Conservation (phyloP, 2,329 filamentous ascomycete species). For the Calonectria leucothoes region DNA sequence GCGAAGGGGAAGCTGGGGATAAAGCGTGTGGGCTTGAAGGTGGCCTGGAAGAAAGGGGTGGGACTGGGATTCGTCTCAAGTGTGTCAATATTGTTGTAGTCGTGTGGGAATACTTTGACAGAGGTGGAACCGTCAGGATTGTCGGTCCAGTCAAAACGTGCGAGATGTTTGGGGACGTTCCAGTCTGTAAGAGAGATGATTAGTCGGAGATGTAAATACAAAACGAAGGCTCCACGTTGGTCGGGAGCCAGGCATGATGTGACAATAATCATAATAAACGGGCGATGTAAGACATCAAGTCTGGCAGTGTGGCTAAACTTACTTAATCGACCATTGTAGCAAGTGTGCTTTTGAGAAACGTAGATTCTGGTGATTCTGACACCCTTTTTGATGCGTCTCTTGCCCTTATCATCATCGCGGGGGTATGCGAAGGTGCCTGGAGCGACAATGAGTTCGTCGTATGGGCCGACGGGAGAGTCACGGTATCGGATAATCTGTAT, state of each 20-base stretch:
- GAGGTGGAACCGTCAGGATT: conserved; percentile 49
- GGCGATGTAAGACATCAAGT: neutral
- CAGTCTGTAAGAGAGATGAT: conserved; percentile 53
- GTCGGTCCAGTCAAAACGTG: conserved; percentile 59
- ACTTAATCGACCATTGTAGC: conserved; percentile 65
- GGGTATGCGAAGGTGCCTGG: conserved; percentile 60
- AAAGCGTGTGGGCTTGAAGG: conserved; percentile 55
- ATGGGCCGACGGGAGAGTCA: conserved; percentile 63
- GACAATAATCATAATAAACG: neutral
- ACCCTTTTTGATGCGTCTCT: conserved; percentile 47
- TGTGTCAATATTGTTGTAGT: conserved; percentile 44
- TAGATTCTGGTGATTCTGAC: conserved; percentile 64
- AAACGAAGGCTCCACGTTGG: neutral
- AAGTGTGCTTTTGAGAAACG: conserved; percentile 63
- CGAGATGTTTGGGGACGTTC: conserved; percentile 68
- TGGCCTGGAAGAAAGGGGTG: conserved; percentile 59
- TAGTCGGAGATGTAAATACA: neutral
- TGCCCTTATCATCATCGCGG: conserved; percentile 48
- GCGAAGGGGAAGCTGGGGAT: conserved; percentile 58
- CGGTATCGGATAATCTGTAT: conserved; percentile 64
- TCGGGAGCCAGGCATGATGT: neutral
- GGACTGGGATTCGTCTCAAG: conserved; percentile 47
- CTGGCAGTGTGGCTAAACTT: conserved; percentile 27
- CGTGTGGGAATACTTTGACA: conserved; percentile 59
- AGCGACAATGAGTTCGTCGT: conserved; percentile 63